A percentile compares a stretch with the other conserved stretches of the same genome.
phyloP scores from a whole-genome alignment of 2,329 filamentous ascomycete species.

The Sarocladium oryzae region DNA sequence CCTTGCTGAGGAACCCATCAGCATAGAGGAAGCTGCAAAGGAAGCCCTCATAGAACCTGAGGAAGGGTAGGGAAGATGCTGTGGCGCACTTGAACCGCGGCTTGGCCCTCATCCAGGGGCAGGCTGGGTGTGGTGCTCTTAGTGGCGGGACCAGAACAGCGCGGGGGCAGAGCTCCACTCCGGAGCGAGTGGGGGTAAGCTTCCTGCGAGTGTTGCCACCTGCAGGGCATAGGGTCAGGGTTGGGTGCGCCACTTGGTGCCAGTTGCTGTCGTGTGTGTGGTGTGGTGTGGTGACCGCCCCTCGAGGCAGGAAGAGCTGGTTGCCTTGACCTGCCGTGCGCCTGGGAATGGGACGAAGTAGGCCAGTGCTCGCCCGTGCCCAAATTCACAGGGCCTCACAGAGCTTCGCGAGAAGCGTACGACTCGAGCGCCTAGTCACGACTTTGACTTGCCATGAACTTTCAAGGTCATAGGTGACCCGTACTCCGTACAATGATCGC shows the following conservation, averaged over 20 bases:
- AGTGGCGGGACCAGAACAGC: background rate
- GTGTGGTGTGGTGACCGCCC: no score
- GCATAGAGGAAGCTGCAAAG: background rate
- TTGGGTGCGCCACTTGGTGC: no score
- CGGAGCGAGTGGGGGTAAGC: background rate
- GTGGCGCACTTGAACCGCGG: constrained; percentile 5
- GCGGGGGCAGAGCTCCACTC: background rate
- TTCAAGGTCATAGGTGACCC: no score
- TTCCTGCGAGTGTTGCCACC: background rate
- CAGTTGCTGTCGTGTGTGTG: background rate
- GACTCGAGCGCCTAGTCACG: no score
- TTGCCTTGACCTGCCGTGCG: no score
- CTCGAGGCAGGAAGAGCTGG: no score
- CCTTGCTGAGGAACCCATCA: background rate
- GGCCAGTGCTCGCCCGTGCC: no score
- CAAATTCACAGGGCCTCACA: no score
- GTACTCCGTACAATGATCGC: no score
- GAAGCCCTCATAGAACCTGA: constrained; percentile 3
- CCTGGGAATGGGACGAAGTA: no score
- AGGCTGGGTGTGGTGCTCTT: background rate
- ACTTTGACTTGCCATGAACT: no score
- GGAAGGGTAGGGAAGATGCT: background rate
- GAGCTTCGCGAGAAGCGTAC: no score
- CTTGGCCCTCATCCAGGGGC: background rate
- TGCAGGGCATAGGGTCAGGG: background rate